Evolutionary conservation across 192 early-diverging fungal species (phyloP), one percentile per base, ranked within the genome.

Genomic region (Gamsiella multidivaricata): DNA sequence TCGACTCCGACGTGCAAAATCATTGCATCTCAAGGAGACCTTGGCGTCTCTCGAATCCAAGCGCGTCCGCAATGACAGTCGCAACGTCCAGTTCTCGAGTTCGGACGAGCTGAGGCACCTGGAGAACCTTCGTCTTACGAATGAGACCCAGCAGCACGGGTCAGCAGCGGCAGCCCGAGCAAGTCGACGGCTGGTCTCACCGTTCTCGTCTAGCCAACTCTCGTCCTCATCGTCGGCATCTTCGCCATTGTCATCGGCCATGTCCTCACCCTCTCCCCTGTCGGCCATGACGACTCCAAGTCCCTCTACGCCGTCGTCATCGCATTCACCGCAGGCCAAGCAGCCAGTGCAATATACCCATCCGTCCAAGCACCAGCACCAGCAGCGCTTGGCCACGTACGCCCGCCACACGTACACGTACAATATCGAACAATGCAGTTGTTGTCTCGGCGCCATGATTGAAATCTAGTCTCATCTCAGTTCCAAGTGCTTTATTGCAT

Each of bases 61-160:
- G 36, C 57, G 58, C 20, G 46, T 23, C 22, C 61, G 69, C 6
- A 20, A 36, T 2, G 65, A 78, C 37, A 69, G 54, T 26, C 28
- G 61, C 31, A 49, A 52, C 4, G 50, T 78, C 33, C 57, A 52
- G 15, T 61, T 76, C 31, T 61, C 72, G 36, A 20, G n/a, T 2
- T 41, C 64, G 0, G 72, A 76, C 34, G 74, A 78, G 23, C 60
- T 78, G 41, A 78, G 64, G 61, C 74, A 78, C 46, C 54, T 78
- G 17, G 74, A 78, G 33, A 51, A 64, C 14, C 23, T 78, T 29
- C 59, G 65, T 0, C 54, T 78, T 17, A 15, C 39, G 0, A 36
- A 50, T 2, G 31, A 62, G 20, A n/a, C n/a, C n/a, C 49, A 65
- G 8, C 62, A 54, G 33, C 57, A 54, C 36, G 7, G 5, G 6